Conservation (phyloP, 345 rosid genomes). For the Bruguiera gymnorhiza region DNA sequence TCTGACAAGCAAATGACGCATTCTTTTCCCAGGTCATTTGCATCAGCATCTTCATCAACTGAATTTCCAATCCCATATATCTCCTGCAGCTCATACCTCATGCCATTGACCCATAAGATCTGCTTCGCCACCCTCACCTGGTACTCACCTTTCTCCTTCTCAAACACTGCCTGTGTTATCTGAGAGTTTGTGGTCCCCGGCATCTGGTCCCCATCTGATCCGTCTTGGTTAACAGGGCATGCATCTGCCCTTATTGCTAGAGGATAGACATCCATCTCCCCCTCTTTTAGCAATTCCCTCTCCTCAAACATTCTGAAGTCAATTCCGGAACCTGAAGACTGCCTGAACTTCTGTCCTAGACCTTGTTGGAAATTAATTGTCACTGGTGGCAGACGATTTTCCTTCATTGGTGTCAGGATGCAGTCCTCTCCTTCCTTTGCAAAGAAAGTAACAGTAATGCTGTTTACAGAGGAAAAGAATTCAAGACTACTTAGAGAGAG, state of each 20-base stretch:
- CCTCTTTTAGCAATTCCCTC: conserved; percentile 41
- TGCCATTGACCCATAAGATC: conserved; percentile 72
- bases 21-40: conserved; percentile 85
- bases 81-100: conserved; percentile 90
- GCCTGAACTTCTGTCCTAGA: conserved; percentile 87
- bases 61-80: conserved; percentile 94
- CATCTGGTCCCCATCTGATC: conserved; percentile 41
- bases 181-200: conserved; percentile 56
- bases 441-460: conserved; percentile 76
- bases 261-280: conserved; percentile 52
- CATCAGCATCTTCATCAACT: conserved; percentile 74
- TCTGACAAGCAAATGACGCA: conserved; percentile 97
- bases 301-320: conserved; percentile 69
- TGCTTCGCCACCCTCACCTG: conserved; percentile 74
- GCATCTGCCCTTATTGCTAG: conserved; percentile 88
- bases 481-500: conserved; percentile 5
- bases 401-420: conserved; percentile 59
- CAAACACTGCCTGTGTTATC: conserved; percentile 72
- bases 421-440: conserved; percentile 84
- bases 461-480: conserved; percentile 31
- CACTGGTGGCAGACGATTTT: conserved; percentile 55
- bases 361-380: conserved; percentile 69
- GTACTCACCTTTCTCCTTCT: conserved; percentile 70
- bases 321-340: conserved; percentile 77
- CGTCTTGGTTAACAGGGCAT: conserved; percentile 21